Conservation (phyloP, 768 basidiomycete species). For the Cystobasidium ongulense region DNA sequence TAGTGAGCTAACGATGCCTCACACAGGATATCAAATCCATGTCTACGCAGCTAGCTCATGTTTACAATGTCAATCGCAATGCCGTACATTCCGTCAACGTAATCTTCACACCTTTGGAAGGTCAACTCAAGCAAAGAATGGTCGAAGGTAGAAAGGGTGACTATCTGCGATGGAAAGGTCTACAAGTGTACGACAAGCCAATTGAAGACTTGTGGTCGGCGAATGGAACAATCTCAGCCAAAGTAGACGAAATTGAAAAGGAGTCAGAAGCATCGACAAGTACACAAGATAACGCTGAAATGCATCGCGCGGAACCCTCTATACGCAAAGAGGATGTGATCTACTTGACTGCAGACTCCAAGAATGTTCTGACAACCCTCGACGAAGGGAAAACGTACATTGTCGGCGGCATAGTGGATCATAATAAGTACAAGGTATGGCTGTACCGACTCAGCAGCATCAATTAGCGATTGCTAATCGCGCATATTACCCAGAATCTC, state of each 20-base stretch:
- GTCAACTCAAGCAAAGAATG: slow-evolving; percentile 58
- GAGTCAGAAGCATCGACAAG: slow-evolving; percentile 7
- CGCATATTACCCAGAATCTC: slow-evolving; percentile 56
- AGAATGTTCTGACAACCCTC: slow-evolving; percentile 73
- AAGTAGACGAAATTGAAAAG: neutral
- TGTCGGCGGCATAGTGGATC: slow-evolving; percentile 90
- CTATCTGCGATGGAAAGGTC: slow-evolving; percentile 69
- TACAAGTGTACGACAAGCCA: slow-evolving; percentile 73
- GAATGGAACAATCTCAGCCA: neutral
- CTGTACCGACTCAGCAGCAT: neutral
- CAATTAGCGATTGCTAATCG: neutral
- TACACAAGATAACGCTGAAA: neutral
- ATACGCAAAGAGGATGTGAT: slow-evolving; percentile 55
- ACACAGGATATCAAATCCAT: slow-evolving; percentile 80
- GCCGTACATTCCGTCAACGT: slow-evolving; percentile 65
- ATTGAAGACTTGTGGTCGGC: slow-evolving; percentile 39
- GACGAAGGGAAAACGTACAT: slow-evolving; percentile 79
- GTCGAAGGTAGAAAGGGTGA: slow-evolving; percentile 59
- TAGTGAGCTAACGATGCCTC: neutral
- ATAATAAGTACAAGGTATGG: slow-evolving; percentile 87
- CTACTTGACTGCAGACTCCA: slow-evolving; percentile 90
- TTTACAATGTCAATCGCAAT: slow-evolving; percentile 76
- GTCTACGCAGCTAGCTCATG: slow-evolving; percentile 79
- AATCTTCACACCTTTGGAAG: slow-evolving; percentile 71
- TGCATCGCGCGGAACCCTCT: neutral